These are phyloP conservation scores for Kwoniella shandongensis DNA, from an alignment of 768 basidiomycete genomes.

Conservation along the genomic window DNA sequence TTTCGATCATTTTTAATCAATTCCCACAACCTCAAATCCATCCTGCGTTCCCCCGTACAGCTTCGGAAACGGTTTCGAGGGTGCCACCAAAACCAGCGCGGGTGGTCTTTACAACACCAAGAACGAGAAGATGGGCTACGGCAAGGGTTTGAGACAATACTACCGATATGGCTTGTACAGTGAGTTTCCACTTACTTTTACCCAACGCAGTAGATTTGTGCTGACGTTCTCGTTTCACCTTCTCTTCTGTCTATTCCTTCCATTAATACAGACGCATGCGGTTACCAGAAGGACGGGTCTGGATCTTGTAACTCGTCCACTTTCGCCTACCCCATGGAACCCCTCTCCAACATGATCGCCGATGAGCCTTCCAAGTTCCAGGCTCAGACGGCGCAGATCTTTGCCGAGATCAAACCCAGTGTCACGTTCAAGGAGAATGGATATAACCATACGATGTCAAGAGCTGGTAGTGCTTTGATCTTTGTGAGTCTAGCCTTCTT, in stretches of 20 bases:
- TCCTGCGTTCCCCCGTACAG: too few relatives aligned
- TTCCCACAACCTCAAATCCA: too few relatives aligned
- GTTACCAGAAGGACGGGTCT: conserved; percentile 41
- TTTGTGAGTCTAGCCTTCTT: conserved; percentile 35
- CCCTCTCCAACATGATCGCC: conserved; percentile 36
- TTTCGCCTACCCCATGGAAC: conserved; percentile 46
- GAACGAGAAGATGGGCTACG: conserved; percentile 37
- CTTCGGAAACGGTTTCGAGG: conserved; percentile 30
- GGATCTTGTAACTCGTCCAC: conserved; percentile 48
- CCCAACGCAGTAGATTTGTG: background rate
- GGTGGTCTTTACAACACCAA: conserved; percentile 42
- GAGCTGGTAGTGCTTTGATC: conserved; percentile 42
- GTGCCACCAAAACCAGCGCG: conserved; percentile 32
- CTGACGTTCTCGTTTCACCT: background rate
- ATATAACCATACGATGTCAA: conserved; percentile 37
- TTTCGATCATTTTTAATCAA: too few relatives aligned
- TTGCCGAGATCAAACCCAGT: conserved; percentile 11
- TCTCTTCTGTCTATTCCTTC: background rate
- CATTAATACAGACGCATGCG: conserved; percentile 39
- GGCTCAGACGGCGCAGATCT: conserved; percentile 31
- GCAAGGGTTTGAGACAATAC: conserved; percentile 42
- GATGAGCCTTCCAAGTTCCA: conserved; percentile 42
- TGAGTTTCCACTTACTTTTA: conserved; percentile 18
- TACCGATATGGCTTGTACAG: conserved; percentile 51
- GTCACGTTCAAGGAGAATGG: conserved; percentile 35